Evolutionary conservation across 2,329 filamentous ascomycete species (phyloP), one percentile per base, ranked within the genome.

Genomic region (Alternaria sp.): DNA sequence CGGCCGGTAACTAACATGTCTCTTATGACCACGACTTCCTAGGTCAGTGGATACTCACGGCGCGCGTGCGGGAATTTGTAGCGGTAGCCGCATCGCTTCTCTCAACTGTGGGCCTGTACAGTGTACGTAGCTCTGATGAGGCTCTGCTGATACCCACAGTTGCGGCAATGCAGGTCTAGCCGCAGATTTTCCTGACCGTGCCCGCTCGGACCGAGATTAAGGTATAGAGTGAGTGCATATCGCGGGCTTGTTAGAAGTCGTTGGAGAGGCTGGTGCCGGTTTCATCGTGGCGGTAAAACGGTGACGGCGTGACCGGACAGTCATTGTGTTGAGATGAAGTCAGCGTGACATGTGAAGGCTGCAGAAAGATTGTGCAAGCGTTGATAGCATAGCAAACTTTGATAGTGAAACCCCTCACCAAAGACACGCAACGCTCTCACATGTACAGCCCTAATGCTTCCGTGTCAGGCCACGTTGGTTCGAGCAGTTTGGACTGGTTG

Each of bases 161-260:
- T 60, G 53, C 61, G 61, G 53, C 54, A 61, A 54, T 54, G 57
- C 53, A 57, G 22, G 57, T 32, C 49, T 61, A 63, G 61, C 57
- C 41, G 61, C 57, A 57, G 61, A 57, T 47, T 54, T 61, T 54
- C 52, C 43, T 58, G 59, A 12, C 57, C 51, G 51, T 52, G 41
- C 56, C 32, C 36, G 42, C 47, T 51, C 54, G 42, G 49, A 36
- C 54, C 48, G 58, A 56, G 56, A 54, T 26, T 20, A 54, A 54
- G 51, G 30, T 57, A 36, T 7, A 48, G 5, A 43, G 16, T 38
- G 34, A 38, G 11, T 44, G 53, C 42, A 16, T 32, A n/a, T 43
- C 24, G 30, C 48, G 22, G 39, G 32, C 52, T 47, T n/a, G 38
- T 16, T 26, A 38, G 16, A n/a, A n/a, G 5, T n/a, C 16, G 22